Evolutionary conservation across 176 grass and related monocot species (phyloP).

Genomic region (Bromus sterilis): DNA sequence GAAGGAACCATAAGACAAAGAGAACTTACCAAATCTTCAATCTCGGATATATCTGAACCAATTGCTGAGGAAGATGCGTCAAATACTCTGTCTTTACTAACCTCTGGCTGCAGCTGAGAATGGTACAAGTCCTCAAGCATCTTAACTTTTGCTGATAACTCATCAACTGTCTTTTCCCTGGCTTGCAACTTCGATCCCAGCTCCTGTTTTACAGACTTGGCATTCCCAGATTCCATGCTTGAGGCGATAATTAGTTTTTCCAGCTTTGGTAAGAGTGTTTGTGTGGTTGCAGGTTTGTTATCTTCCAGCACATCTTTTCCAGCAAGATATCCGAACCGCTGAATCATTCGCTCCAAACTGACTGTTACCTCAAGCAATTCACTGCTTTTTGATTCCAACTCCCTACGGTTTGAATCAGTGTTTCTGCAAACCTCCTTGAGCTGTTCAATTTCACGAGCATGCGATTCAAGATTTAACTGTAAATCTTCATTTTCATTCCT

Average conservation of each 20-base stretch:
- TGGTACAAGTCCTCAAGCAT: constrained; percentile 66
- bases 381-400: constrained; percentile 48
- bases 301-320: constrained; percentile 57
- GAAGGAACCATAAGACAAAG: constrained; percentile 14
- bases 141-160: constrained; percentile 69
- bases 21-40: constrained; percentile 73
- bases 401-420: constrained; percentile 31
- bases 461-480: constrained; percentile 64
- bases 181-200: constrained; percentile 72
- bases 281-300: constrained; percentile 53
- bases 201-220: constrained; percentile 72
- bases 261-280: constrained; percentile 58
- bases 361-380: constrained; percentile 55
- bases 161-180: constrained; percentile 59
- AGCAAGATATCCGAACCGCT: constrained; percentile 56
- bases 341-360: constrained; percentile 78
- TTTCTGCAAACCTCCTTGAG: constrained; percentile 57
- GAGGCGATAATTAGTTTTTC: constrained; percentile 73
- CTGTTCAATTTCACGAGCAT: constrained; percentile 55
- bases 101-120: constrained; percentile 42
- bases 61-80: constrained; percentile 65
- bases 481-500: constrained; percentile 78
- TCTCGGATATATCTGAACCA: constrained; percentile 69
- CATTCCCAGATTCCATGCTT: constrained; percentile 54
- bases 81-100: constrained; percentile 65